A percentile compares a stretch with the other conserved stretches of the same genome.
phyloP scores from a whole-genome alignment of 306 rosid genomes.

The Betula pendula region DNA sequence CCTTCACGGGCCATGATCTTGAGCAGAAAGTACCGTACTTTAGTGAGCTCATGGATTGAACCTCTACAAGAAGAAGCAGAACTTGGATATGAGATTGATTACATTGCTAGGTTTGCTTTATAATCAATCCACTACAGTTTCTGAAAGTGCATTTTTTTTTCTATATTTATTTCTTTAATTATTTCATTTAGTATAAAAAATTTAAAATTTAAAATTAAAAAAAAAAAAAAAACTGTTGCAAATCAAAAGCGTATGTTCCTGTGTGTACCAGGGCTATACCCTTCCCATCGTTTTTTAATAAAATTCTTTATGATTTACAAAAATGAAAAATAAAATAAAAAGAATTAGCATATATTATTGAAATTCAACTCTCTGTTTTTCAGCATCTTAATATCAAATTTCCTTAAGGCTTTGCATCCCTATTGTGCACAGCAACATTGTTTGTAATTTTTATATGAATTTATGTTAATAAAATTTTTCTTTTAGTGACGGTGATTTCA shows the following conservation, averaged over 20 bases:
- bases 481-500: neutral
- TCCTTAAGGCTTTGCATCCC: neutral
- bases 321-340: no score
- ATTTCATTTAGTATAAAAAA: neutral
- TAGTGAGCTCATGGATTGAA: constrained; percentile 98
- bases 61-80: constrained; percentile 98
- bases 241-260: neutral
- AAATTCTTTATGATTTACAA: neutral
- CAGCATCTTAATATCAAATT: neutral
- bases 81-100: constrained; percentile 95
- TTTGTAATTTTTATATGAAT: neutral
- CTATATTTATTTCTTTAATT: neutral
- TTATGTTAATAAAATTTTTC: neutral
- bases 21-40: constrained; percentile 90
- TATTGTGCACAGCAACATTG: neutral
- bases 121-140: constrained; percentile 20
- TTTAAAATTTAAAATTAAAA: no score
- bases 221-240: neutral
- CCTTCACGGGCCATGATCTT: constrained; percentile 93
- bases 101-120: constrained; percentile 70
- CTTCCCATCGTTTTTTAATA: neutral
- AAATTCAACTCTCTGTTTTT: neutral
- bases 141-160: constrained; percentile 7
- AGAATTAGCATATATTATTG: neutral
- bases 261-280: neutral